Base-by-base conservation (phyloP, 441 rosid genomes). In the Eutrema salsugineum region DNA sequence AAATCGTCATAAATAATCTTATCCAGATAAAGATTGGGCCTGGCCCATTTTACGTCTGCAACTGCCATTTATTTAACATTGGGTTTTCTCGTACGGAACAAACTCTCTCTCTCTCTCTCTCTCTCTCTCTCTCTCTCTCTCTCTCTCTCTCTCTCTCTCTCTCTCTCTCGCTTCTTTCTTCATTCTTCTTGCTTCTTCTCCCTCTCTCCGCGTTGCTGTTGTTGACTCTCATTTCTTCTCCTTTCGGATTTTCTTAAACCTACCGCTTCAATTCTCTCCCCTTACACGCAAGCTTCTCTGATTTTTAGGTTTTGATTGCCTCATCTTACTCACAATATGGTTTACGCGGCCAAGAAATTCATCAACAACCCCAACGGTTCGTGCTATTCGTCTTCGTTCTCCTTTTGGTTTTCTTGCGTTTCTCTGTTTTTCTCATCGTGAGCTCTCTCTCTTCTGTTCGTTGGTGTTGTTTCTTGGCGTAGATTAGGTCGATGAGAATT, bases 351-450 rank as follows among this genome's bases (percentile, higher is more conserved):
- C 35, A 95, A 95, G 88, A 95, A 92, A 77, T 93, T 95, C 85
- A 88, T 95, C 88, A 88, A 91, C 83, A 66, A 89, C 71, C 97
- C 99, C 69, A 78, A 73, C 56, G 96, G 99, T 92, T 79, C 44
- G 86, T 84, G 49, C 71, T 80, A 77, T 40, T 70, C 50, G 28
- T 66, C 59, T 47, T 16, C 72, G 43, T 63, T 39, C 39, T 46
- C 66, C 50, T 6, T 12, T 27, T 63, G 11, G 44, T 48, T 36
- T 7, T 8, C 15, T 17, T 38, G 58, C 16, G 32, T n/a, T 28
- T 1, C 5, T 47, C n/a, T 32, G 56, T 63, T 71, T 46, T 5
- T 62, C 47, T 58, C 67, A 30, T 57, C 47, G 36, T 27, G 14
- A 55, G 44, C 24, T 53, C 36, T 15, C 36, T 15, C 19, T 47